Evolutionary conservation across 2,329 filamentous ascomycete genomes (phyloP), one percentile per base, ranked within the genome.

Genomic region (Penicillium sp.): DNA sequence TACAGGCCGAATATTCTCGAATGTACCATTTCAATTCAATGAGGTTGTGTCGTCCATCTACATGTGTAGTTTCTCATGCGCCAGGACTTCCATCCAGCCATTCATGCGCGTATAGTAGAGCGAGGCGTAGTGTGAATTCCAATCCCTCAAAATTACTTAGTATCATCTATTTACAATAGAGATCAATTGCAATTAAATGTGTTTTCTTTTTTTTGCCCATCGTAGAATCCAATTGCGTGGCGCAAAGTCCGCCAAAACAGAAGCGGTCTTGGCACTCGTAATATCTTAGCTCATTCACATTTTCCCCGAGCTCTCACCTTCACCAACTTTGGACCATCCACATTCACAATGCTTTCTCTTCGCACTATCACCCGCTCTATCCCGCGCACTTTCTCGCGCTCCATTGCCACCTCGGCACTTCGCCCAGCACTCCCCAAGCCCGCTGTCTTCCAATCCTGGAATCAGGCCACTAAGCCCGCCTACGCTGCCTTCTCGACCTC

Each of bases 281-380:
- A 65, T 65, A 68, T 54, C 40, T 56, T 55, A 61, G 58, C 59
- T 65, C 59, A 57, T 58, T 58, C 57, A 61, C 60, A 59, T 63
- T 55, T 58, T 53, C 58, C 58, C 54, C 35, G 52, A 61, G 55
- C 55, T 61, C 49, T 56, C 50, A 41, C 46, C 50, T 49, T 29
- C 54, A 54, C 50, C 46, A 42, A 45, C 56, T 54, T 46, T 38
- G 27, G 23, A 50, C 46, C 41, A 56, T 53, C 40, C 44, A 60
- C 46, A 48, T 59, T 61, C 73, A 82, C 67, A 62, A 91, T 91
- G 89, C 78, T 91, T 70, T 87, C 87, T 62, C 77, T 90, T 63
- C 82, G 88, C 72, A 77, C 80, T 57, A 71, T 88, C 61, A 80
- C 83, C 69, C 87, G 88, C 71, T 82, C 85, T 47, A 83, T 86